phyloP scores from a whole-genome alignment of 306 rosid genomes.

The Crataegus laevigata region DNA sequence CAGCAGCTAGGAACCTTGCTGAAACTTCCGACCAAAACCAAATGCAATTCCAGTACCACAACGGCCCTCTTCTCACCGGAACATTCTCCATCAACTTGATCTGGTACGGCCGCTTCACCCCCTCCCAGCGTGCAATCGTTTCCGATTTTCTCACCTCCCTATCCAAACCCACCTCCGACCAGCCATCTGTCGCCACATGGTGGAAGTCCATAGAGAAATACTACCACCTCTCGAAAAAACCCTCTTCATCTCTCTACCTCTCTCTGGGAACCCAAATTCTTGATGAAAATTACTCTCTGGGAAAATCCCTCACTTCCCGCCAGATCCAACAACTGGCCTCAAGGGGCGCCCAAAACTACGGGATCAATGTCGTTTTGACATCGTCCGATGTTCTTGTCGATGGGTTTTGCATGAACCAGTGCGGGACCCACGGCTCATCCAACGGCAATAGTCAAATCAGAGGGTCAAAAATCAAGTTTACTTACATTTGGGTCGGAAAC shows the following conservation, averaged over 20 bases:
- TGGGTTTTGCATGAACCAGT: constrained; percentile 47
- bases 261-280: constrained; percentile 36
- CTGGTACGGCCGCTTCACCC: constrained; percentile 69
- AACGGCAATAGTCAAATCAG: background rate
- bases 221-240: constrained; percentile 28
- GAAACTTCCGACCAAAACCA: constrained; percentile 22
- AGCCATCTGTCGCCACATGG: constrained; percentile 55
- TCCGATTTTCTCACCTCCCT: constrained; percentile 60
- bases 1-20: constrained; percentile 37
- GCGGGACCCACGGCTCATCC: constrained; percentile 49
- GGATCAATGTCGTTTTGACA: constrained; percentile 50
- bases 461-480: constrained; percentile 21
- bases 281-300: constrained; percentile 26
- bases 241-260: constrained; percentile 9
- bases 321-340: constrained; percentile 37
- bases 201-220: constrained; percentile 37
- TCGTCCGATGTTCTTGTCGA: constrained; percentile 41
- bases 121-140: constrained; percentile 52
- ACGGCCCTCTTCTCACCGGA: constrained; percentile 57
- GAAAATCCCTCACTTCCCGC: constrained; percentile 41
- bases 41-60: constrained; percentile 59
- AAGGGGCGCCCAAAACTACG: constrained; percentile 24
- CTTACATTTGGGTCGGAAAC: constrained; percentile 64
- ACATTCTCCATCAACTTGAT: constrained; percentile 51
- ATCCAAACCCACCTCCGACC: constrained; percentile 1